These are phyloP conservation scores for Pyricularia pennisetigena DNA, from an alignment of 2,329 filamentous ascomycete species.

Conservation along the genomic window DNA sequence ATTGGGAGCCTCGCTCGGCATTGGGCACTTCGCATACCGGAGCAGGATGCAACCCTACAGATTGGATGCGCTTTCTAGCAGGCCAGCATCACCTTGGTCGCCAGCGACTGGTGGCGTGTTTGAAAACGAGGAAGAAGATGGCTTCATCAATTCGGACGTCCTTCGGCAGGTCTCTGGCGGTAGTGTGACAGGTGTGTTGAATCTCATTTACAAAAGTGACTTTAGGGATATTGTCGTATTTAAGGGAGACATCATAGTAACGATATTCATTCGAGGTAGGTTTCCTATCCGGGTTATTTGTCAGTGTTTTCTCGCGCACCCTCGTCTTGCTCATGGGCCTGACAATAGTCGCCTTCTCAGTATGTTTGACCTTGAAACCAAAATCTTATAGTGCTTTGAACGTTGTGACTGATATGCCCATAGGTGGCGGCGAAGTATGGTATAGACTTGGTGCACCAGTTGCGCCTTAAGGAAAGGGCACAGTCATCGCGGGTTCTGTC, in stretches of 20 bases:
- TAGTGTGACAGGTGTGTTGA: constrained; percentile 24
- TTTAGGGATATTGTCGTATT: not conserved
- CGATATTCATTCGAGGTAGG: constrained; percentile 27
- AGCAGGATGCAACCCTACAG: constrained; percentile 1
- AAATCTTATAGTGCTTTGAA: not conserved
- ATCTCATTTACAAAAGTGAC: not conserved
- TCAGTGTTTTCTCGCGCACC: constrained; percentile 62
- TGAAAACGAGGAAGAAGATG: constrained; percentile 3
- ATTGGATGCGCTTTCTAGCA: constrained; percentile 1
- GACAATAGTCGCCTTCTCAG: constrained; percentile 53
- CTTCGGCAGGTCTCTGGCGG: constrained; percentile 43
- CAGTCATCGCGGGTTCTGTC: constrained; percentile 31
- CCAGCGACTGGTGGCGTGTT: constrained; percentile 4
- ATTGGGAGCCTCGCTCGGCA: constrained; percentile 5
- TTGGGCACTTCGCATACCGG: constrained; percentile 1
- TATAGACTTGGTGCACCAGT: constrained; percentile 25
- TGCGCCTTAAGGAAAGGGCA: constrained; percentile 26
- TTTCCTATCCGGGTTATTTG: constrained; percentile 51
- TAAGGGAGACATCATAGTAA: not conserved
- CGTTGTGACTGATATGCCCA: not conserved
- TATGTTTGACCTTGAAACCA: constrained; percentile 21
- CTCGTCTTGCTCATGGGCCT: constrained; percentile 59
- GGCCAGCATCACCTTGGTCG: not conserved
- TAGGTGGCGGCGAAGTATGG: constrained; percentile 34
- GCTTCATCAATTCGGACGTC: constrained; percentile 21